A percentile compares a stretch with the other conserved stretches of the same genome.
Conservation (phyloP, 257 asterid genomes). For the Salvia hispanica region DNA sequence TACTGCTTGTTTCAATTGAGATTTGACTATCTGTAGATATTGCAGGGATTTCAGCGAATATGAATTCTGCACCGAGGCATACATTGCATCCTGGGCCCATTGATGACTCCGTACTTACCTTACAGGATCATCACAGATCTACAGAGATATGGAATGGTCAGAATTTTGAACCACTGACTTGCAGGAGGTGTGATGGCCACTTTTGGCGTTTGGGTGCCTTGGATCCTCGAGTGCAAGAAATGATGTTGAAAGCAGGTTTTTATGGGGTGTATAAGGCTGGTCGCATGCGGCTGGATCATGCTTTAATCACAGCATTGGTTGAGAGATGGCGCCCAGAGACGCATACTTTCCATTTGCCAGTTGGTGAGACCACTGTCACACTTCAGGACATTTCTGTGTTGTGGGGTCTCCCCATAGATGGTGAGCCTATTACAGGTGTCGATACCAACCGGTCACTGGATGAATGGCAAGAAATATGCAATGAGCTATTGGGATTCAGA, state of each 20-base stretch:
- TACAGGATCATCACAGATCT: conserved; percentile 78
- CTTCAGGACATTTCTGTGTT: conserved; percentile 68
- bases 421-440: conserved; percentile 71
- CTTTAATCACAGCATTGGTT: conserved; percentile 72
- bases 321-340: conserved; percentile 90
- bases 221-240: conserved; percentile 64
- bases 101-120: conserved; percentile 64
- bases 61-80: conserved; percentile 55
- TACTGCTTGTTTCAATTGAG: not conserved
- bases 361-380: conserved; percentile 75
- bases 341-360: conserved; percentile 78
- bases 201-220: conserved; percentile 79
- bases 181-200: conserved; percentile 80
- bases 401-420: conserved; percentile 83
- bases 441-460: conserved; percentile 72
- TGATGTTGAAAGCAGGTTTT: conserved; percentile 72
- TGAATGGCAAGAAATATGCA: conserved; percentile 78
- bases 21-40: not conserved
- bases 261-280: conserved; percentile 84
- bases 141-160: conserved; percentile 75
- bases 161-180: conserved; percentile 72
- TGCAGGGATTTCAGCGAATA: conserved; percentile 33
- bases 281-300: conserved; percentile 78
- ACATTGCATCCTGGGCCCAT: conserved; percentile 76
- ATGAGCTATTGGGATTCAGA: conserved; percentile 66